Conservation (phyloP, 352 stramenopile species). For the Blastocystis sp. region DNA sequence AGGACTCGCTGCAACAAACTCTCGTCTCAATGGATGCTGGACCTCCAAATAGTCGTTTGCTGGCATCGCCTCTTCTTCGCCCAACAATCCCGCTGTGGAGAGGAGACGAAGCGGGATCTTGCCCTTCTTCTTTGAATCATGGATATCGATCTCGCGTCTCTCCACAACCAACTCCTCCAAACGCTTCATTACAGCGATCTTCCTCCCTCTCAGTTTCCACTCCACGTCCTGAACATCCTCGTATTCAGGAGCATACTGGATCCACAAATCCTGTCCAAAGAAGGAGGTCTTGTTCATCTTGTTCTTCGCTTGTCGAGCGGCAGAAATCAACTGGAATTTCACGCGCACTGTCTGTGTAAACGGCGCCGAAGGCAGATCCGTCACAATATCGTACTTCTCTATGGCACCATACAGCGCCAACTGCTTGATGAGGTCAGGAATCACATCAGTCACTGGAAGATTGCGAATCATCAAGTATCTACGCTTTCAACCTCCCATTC, state of each 20-base stretch:
- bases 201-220: constrained; percentile 26
- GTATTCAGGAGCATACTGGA: constrained; percentile 69
- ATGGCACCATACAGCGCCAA: constrained; percentile 62
- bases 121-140: constrained; percentile 5
- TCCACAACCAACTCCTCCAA: constrained; percentile 50
- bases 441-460: constrained; percentile 46
- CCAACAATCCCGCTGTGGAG: constrained; percentile 13
- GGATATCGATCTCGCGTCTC: constrained; percentile 6
- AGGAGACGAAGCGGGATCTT: background rate
- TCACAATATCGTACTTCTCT: constrained; percentile 58
- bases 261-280: constrained; percentile 65
- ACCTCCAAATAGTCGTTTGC: constrained; percentile 24
- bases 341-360: constrained; percentile 68
- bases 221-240: constrained; percentile 12
- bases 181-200: constrained; percentile 30
- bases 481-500: background rate
- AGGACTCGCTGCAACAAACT: no score
- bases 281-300: constrained; percentile 70
- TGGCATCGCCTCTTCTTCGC: constrained; percentile 30
- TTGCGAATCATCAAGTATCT: constrained; percentile 72
- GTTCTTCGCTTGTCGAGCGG: constrained; percentile 56
- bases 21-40: background rate
- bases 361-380: constrained; percentile 27
- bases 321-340: constrained; percentile 45
- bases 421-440: constrained; percentile 49